These are phyloP conservation scores for Dioszegia hungarica DNA, from an alignment of 768 basidiomycete species.

Conservation along the genomic window DNA sequence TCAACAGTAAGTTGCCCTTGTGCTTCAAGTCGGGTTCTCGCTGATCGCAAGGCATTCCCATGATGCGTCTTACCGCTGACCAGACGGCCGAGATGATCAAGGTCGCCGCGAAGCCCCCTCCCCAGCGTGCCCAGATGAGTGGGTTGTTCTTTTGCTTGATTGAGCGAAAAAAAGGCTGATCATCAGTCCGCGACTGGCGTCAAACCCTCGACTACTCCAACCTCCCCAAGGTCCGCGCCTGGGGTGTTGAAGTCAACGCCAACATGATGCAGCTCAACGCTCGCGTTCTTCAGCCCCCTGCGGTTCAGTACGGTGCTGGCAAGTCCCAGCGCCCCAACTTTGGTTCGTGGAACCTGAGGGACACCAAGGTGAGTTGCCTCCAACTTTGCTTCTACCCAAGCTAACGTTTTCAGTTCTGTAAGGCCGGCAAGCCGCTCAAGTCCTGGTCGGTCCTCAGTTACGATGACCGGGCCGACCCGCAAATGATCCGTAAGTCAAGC, in stretches of 20 bases:
- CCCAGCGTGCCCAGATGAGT: constrained; percentile 33
- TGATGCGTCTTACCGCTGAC: constrained; percentile 30
- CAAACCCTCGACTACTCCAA: constrained; percentile 34
- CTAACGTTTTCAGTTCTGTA: constrained; percentile 9
- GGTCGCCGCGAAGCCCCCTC: constrained; percentile 43
- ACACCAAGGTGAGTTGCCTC: constrained; percentile 26
- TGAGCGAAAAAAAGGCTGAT: not conserved
- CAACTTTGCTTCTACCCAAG: no score
- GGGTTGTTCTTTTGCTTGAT: not conserved
- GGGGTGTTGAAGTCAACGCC: constrained; percentile 40
- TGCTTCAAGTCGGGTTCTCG: not conserved
- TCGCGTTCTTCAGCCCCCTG: constrained; percentile 39
- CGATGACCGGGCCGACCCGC: constrained; percentile 15
- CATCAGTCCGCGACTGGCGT: constrained; percentile 40
- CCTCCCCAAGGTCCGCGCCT: constrained; percentile 41
- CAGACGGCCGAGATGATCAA: constrained; percentile 45
- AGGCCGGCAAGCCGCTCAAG: constrained; percentile 23
- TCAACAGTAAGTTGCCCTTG: constrained; percentile 23
- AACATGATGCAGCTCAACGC: constrained; percentile 39
- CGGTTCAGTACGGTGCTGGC: constrained; percentile 35
- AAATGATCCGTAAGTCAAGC: constrained; percentile 20
- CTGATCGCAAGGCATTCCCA: constrained; percentile 20
- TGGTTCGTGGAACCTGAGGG: constrained; percentile 43
- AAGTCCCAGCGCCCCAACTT: constrained; percentile 25
- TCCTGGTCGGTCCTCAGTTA: constrained; percentile 41